These are phyloP conservation scores for Colletotrichum destructivum DNA, from an alignment of 2,329 filamentous ascomycete genomes.

Conservation along the genomic window DNA sequence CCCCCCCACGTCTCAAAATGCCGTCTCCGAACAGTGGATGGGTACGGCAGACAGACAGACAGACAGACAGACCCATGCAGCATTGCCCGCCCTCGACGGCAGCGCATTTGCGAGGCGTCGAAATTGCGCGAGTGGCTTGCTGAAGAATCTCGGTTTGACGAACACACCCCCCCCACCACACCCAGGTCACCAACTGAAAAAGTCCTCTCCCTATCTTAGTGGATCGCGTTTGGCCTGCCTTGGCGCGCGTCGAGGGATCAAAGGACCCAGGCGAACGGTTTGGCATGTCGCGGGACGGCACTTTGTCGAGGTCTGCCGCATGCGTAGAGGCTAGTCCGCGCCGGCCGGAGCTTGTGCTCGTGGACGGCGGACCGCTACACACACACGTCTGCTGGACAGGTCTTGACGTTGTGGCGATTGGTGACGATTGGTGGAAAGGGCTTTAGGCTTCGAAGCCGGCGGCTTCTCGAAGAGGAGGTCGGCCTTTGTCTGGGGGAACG, in stretches of 20 bases:
- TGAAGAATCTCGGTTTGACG: not conserved
- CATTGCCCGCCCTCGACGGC: constrained; percentile 7
- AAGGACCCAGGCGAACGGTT: constrained; percentile 3
- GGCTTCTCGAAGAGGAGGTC: not conserved
- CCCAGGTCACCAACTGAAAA: not conserved
- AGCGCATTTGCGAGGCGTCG: constrained; percentile 26
- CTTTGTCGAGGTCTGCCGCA: not conserved
- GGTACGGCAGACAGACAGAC: not conserved
- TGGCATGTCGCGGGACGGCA: not conserved
- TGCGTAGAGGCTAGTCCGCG: not conserved
- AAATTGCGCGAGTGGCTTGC: constrained; percentile 30
- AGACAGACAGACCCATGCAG: constrained; percentile 26
- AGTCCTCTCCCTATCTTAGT: not conserved
- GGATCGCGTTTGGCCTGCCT: not conserved
- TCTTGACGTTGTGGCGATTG: not conserved
- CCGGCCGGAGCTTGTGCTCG: not conserved
- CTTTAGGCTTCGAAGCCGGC: not conserved
- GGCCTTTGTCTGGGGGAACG: constrained; percentile 2
- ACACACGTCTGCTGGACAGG: not conserved
- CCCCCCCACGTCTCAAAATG: constrained; percentile 2
- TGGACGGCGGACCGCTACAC: too few relatives aligned
- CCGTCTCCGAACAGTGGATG: not conserved
- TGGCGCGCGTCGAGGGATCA: constrained; percentile 12
- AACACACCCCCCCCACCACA: not conserved
- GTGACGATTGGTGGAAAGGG: constrained; percentile 1